Percentiles rank a stretch among this genome's conserved stretches.
Evolutionary conservation across 495 filamentous ascomycete genomes (phyloP).

Genomic region (Daldinia decipiens): DNA sequence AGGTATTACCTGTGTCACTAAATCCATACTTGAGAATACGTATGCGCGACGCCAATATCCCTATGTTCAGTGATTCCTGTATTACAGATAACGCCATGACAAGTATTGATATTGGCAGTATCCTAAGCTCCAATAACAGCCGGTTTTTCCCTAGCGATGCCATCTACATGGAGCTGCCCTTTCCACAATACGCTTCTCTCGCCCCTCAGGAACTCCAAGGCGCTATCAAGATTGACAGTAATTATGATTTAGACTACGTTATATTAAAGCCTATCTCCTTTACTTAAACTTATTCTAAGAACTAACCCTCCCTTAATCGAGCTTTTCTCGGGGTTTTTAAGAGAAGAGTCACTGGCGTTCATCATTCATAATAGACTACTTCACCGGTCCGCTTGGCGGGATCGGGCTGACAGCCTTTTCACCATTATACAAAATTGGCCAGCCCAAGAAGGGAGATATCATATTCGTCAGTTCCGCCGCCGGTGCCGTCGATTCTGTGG

Average conservation of each 20-base stretch:
- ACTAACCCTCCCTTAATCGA: background rate
- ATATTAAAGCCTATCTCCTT: background rate
- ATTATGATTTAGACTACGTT: constrained; percentile 63
- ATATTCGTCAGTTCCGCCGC: constrained; percentile 85
- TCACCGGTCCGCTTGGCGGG: constrained; percentile 82
- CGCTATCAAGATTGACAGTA: constrained; percentile 63
- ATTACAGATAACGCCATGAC: too few species aligned
- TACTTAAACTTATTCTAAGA: background rate
- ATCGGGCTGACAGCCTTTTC: constrained; percentile 84
- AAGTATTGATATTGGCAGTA: too few species aligned
- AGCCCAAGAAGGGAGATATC: constrained; percentile 86
- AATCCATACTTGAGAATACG: constrained; percentile 83
- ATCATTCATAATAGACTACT: constrained; percentile 53
- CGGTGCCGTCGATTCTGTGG: constrained; percentile 84
- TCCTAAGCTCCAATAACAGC: too few species aligned
- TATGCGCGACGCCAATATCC: constrained; percentile 38
- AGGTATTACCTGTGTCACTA: constrained; percentile 77
- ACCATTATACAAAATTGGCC: constrained; percentile 80
- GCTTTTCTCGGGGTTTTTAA: background rate
- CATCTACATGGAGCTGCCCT: too few species aligned
- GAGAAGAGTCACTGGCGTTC: background rate
- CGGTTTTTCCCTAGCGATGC: too few species aligned
- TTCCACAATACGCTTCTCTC: too few species aligned
- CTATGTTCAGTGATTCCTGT: too few species aligned
- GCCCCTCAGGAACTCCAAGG: too few species aligned